These are phyloP conservation scores for Vaccinium vitisidaea DNA, from an alignment of 148 eudicot species.

Conservation along the genomic window DNA sequence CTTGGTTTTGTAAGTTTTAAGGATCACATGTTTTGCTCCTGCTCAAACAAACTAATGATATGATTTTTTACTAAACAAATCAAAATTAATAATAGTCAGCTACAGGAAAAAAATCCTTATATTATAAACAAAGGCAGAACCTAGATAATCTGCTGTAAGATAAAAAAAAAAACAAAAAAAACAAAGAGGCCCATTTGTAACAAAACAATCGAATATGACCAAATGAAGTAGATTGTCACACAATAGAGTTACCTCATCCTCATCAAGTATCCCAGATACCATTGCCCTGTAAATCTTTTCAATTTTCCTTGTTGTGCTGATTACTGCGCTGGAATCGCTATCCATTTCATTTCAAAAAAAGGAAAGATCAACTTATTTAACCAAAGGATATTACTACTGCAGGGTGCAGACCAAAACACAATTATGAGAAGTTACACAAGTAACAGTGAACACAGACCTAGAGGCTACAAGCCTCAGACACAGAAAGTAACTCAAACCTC, in stretches of 20 bases:
- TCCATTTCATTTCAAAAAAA: neutral
- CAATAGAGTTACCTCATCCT: conserved; percentile 58
- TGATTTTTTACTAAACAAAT: neutral
- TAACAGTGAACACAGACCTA: neutral
- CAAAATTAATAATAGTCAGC: neutral
- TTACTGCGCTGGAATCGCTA: conserved; percentile 35
- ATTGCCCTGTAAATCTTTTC: conserved; percentile 79
- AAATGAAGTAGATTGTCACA: conserved; percentile 8
- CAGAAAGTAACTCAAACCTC: neutral
- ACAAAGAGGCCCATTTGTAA: neutral
- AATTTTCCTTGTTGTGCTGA: conserved; percentile 44
- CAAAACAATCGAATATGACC: neutral
- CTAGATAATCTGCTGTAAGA: neutral
- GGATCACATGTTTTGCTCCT: neutral
- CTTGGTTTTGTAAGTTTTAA: neutral
- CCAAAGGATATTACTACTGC: neutral
- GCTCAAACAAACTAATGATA: neutral
- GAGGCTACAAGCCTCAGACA: neutral
- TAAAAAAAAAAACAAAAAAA: neutral
- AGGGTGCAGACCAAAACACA: neutral
- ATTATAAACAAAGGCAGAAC: neutral
- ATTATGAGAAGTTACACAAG: neutral
- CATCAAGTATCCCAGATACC: conserved; percentile 55
- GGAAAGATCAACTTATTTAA: neutral
- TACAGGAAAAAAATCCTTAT: neutral